phyloP scores from a whole-genome alignment of 345 rosid genomes.

The Streptanthus diversifolius region DNA sequence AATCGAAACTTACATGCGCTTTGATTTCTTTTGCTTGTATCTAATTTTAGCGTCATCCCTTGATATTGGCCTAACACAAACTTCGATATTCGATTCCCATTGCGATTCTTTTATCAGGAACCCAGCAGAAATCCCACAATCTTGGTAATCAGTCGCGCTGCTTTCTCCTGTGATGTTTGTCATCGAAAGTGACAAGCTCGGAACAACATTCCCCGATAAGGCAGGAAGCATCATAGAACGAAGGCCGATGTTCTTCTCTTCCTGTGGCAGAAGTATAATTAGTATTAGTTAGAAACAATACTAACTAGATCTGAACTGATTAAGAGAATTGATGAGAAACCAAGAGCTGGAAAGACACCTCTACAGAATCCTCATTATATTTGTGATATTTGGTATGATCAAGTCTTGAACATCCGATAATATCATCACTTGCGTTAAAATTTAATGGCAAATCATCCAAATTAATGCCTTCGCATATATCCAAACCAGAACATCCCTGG shows the following conservation, averaged over 20 bases:
- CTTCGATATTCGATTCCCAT: slow-evolving; percentile 66
- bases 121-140: slow-evolving; percentile 51
- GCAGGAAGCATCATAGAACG: slow-evolving; percentile 17
- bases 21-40: slow-evolving; percentile 81
- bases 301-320: not conserved
- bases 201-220: slow-evolving; percentile 38
- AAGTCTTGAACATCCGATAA: slow-evolving; percentile 20
- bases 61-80: slow-evolving; percentile 46
- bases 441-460: slow-evolving; percentile 20
- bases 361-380: slow-evolving; percentile 27
- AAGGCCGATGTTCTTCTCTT: slow-evolving; percentile 40
- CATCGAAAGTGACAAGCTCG: slow-evolving; percentile 52
- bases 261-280: not conserved
- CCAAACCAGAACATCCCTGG: slow-evolving; percentile 9
- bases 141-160: slow-evolving; percentile 54
- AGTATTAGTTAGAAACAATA: not conserved
- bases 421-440: slow-evolving; percentile 23
- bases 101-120: slow-evolving; percentile 53
- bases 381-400: slow-evolving; percentile 33
- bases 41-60: slow-evolving; percentile 75
- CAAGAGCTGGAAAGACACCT: not conserved
- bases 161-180: slow-evolving; percentile 63
- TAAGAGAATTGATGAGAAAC: not conserved
- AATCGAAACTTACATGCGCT: slow-evolving; percentile 47
- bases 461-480: slow-evolving; percentile 17